Percentiles rank a stretch among this genome's conserved stretches.
Evolutionary conservation across 495 filamentous ascomycete genomes (phyloP).

Genomic region (Xylaria flabelliformis): DNA sequence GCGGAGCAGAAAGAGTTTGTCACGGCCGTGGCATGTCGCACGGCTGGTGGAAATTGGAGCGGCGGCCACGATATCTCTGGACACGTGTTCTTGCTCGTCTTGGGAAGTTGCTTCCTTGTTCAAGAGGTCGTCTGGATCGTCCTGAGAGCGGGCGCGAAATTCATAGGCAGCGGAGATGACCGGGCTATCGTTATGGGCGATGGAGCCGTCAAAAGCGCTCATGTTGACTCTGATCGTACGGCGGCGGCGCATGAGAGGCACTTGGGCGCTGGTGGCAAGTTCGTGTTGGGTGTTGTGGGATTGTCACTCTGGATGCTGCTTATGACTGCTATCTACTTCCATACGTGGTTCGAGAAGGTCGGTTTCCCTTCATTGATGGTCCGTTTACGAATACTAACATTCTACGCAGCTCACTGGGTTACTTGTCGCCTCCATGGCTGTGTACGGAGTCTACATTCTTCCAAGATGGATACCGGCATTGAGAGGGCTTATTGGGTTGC

Average conservation of each 20-base stretch:
- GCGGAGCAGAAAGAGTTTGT: slow-evolving; percentile 58
- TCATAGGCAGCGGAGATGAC: slow-evolving; percentile 55
- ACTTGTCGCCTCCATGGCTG: slow-evolving; percentile 66
- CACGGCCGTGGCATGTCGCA: slow-evolving; percentile 82
- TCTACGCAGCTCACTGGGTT: slow-evolving; percentile 70
- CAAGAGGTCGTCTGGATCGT: slow-evolving; percentile 77
- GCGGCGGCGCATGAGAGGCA: slow-evolving; percentile 34
- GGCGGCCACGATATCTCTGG: slow-evolving; percentile 94
- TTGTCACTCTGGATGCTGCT: slow-evolving; percentile 92
- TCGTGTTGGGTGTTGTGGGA: slow-evolving; percentile 59
- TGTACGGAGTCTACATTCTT: slow-evolving; percentile 79
- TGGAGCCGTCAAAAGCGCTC: slow-evolving; percentile 61
- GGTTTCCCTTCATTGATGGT: slow-evolving; percentile 33
- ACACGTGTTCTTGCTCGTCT: slow-evolving; percentile 90
- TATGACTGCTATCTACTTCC: slow-evolving; percentile 97
- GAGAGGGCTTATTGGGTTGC: slow-evolving; percentile 73
- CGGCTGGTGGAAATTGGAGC: slow-evolving; percentile 79
- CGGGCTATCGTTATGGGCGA: slow-evolving; percentile 64
- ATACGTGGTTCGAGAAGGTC: slow-evolving; percentile 98
- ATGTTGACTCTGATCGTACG: slow-evolving; percentile 43
- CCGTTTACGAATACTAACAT: slow-evolving; percentile 30
- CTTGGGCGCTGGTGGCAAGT: slow-evolving; percentile 52
- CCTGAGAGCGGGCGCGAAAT: slow-evolving; percentile 42
- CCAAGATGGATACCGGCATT: slow-evolving; percentile 69
- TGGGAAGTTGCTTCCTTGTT: slow-evolving; percentile 78